A percentile compares a stretch with the other conserved stretches of the same genome.
These are phyloP conservation scores for Phylloboletellus chloephorus DNA, from an alignment of 1,284 basidiomycete genomes.

Conservation along the genomic window DNA sequence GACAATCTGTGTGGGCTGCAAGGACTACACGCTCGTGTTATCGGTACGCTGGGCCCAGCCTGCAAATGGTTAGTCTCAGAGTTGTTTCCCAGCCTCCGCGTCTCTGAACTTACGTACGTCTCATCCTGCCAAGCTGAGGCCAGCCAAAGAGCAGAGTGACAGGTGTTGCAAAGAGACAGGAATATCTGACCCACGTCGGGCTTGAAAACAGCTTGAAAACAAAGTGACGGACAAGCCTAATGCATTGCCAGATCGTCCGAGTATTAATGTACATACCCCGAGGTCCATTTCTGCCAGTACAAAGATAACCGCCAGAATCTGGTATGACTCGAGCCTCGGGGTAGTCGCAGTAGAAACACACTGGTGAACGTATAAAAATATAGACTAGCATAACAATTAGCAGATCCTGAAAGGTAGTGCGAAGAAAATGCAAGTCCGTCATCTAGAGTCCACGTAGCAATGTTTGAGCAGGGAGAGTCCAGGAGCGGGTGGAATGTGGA, in stretches of 20 bases:
- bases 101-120: constrained; percentile 8
- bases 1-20: background rate
- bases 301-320: constrained; percentile 1
- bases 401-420: constrained; percentile 14
- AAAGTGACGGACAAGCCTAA: background rate
- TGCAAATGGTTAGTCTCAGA: constrained; percentile 1
- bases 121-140: constrained; percentile 11
- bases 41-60: background rate
- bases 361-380: constrained; percentile 22
- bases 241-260: background rate
- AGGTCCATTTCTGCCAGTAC: constrained; percentile 1
- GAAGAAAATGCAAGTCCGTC: constrained; percentile 18
- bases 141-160: too few species aligned
- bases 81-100: background rate
- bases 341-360: constrained; percentile 11
- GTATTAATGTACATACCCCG: constrained; percentile 2
- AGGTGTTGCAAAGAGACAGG: too few species aligned
- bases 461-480: constrained; percentile 16
- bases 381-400: constrained; percentile 30
- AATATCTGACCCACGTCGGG: too few species aligned
- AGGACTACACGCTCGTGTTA: background rate
- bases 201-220: too few species aligned
- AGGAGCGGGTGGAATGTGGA: constrained; percentile 14
- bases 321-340: background rate
- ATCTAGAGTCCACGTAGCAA: constrained; percentile 21